phyloP scores from a whole-genome alignment of 2,329 filamentous ascomycete species.

The Paraphoma sp. region DNA sequence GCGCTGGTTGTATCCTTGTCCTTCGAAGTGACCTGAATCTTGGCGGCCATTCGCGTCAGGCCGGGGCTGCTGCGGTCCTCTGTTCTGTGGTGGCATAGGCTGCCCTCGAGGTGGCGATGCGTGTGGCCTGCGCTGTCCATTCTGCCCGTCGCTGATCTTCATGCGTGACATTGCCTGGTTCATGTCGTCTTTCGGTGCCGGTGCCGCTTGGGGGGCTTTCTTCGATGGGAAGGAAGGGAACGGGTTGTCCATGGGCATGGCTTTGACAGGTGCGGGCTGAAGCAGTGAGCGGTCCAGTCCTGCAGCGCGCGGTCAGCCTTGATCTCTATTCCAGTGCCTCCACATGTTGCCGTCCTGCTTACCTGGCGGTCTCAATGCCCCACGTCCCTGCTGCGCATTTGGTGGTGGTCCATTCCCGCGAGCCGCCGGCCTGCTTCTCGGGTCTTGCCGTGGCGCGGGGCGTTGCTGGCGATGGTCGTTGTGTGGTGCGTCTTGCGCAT shows the following conservation, averaged over 20 bases:
- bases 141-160: constrained; percentile 33
- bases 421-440: constrained; percentile 31
- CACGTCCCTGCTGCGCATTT: constrained; percentile 28
- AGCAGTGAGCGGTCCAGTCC: constrained; percentile 40
- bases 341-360: constrained; percentile 9
- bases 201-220: constrained; percentile 18
- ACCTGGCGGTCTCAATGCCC: constrained; percentile 37
- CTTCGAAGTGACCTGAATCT: constrained; percentile 45
- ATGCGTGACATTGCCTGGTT: constrained; percentile 46
- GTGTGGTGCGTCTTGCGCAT: constrained; percentile 36
- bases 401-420: constrained; percentile 30
- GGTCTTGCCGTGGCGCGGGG: constrained; percentile 33
- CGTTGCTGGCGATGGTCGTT: constrained; percentile 33
- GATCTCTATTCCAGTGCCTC: neutral
- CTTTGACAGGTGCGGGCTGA: constrained; percentile 34
- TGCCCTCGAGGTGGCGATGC: constrained; percentile 30
- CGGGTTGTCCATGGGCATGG: constrained; percentile 52
- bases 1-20: constrained; percentile 30
- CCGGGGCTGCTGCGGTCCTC: constrained; percentile 28
- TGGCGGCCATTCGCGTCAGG: constrained; percentile 33
- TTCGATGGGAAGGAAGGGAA: constrained; percentile 55
- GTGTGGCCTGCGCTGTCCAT: constrained; percentile 18
- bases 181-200: constrained; percentile 24
- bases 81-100: constrained; percentile 29
- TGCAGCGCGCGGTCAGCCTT: constrained; percentile 20